Evolutionary conservation across 164 flowering plant species (phyloP).

Genomic region (Chimonanthus praecox): DNA sequence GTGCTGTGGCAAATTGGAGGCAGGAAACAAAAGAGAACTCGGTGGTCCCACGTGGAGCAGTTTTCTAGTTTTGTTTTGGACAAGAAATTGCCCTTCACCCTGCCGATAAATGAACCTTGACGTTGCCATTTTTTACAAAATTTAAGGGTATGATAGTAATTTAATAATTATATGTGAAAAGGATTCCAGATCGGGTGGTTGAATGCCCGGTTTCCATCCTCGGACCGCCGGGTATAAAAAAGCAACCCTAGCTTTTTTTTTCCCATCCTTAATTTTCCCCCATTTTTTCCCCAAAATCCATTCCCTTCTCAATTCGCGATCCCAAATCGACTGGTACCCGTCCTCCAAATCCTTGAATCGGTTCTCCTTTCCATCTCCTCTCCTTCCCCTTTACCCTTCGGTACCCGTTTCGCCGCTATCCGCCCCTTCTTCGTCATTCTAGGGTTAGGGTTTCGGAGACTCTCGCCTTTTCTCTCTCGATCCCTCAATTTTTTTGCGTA

Average conservation of each 20-base stretch:
- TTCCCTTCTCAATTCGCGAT: background rate
- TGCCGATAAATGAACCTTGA: no score
- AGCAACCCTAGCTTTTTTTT: conserved; percentile 14
- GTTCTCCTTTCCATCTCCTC: background rate
- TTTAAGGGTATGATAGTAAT: no score
- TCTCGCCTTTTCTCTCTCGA: conserved; percentile 2
- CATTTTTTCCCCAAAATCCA: background rate
- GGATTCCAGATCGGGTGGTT: conserved; percentile 11
- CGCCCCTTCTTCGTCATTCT: conserved; percentile 13
- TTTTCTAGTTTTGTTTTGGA: no score
- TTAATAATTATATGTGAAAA: conserved; percentile 3
- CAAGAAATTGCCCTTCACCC: no score
- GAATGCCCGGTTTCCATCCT: conserved; percentile 4
- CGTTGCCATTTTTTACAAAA: no score
- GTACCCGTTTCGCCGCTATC: background rate
- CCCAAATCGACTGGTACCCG: background rate
- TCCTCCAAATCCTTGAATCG: conserved; percentile 6
- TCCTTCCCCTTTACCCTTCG: conserved; percentile 13
- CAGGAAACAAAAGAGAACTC: no score
- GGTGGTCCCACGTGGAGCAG: no score
- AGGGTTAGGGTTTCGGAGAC: conserved; percentile 40
- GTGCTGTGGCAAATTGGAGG: no score
- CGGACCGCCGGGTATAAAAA: conserved; percentile 8
- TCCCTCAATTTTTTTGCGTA: conserved; percentile 2
- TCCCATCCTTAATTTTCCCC: background rate